Conservation (phyloP, 441 rosid species). For the Gossypium trilobum region DNA sequence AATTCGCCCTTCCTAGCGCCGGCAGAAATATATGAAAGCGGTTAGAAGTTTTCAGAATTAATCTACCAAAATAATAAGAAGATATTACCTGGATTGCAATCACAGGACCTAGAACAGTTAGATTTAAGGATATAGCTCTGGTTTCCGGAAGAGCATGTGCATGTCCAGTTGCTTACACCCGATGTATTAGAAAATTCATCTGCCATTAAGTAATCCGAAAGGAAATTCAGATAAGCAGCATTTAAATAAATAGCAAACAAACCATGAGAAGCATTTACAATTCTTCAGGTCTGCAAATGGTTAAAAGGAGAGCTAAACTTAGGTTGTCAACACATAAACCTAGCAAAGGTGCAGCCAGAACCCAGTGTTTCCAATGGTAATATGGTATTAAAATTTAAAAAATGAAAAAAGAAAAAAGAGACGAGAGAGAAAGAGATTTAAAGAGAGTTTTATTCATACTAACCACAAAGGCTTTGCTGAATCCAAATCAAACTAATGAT, state of each 20-base stretch:
- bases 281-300: not conserved
- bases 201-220: conserved; percentile 19
- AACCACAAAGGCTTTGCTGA: conserved; percentile 58
- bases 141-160: conserved; percentile 49
- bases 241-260: not conserved
- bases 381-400: not conserved
- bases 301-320: not conserved
- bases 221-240: conserved; percentile 2
- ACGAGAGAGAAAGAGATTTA: not conserved
- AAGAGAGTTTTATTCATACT: conserved; percentile 22
- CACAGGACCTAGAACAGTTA: conserved; percentile 73
- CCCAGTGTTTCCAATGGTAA: not conserved
- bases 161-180: conserved; percentile 53
- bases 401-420: too few relatives aligned
- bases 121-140: conserved; percentile 37
- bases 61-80: conserved; percentile 2
- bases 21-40: not conserved
- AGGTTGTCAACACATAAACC: not conserved
- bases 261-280: not conserved
- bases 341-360: not conserved
- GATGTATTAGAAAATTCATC: conserved; percentile 41
- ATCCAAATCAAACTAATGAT: conserved; percentile 38
- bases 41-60: not conserved
- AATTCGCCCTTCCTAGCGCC: not conserved
- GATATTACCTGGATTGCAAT: conserved; percentile 61